These are phyloP conservation scores for Zea mays DNA, from an alignment of 176 grass and related monocot species.

Conservation along the genomic window DNA sequence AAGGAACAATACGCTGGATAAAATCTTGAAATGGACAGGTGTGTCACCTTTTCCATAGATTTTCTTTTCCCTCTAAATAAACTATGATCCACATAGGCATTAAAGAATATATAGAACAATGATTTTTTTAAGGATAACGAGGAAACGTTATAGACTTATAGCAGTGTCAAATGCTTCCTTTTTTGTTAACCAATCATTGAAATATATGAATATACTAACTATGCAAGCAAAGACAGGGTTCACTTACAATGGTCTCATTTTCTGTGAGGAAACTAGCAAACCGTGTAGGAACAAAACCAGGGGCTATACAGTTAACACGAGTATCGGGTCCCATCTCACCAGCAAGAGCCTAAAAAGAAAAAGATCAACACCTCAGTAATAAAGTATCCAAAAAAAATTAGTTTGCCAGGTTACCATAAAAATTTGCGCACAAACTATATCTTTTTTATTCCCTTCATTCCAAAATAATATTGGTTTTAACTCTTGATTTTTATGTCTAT, in stretches of 20 bases:
- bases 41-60: neutral
- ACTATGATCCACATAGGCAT: neutral
- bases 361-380: neutral
- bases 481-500: no score
- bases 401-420: neutral
- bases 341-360: conserved; percentile 72
- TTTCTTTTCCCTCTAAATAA: neutral
- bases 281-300: conserved; percentile 94
- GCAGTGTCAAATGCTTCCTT: neutral
- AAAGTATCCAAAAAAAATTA: conserved; percentile 7
- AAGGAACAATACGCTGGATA: conserved; percentile 8
- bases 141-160: neutral
- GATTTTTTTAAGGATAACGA: neutral
- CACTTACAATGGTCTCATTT: conserved; percentile 75
- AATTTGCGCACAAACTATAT: neutral
- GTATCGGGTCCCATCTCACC: conserved; percentile 85
- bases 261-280: conserved; percentile 83
- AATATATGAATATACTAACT: conserved; percentile 3
- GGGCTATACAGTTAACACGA: conserved; percentile 96
- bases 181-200: neutral
- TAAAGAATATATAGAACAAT: neutral
- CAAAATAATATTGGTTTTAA: no score
- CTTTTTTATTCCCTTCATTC: no score
- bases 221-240: conserved; percentile 14
- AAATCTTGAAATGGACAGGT: neutral